Evolutionary conservation across 2,329 filamentous ascomycete genomes (phyloP), one percentile per base, ranked within the genome.

Genomic region (Fusarium marasasianum): DNA sequence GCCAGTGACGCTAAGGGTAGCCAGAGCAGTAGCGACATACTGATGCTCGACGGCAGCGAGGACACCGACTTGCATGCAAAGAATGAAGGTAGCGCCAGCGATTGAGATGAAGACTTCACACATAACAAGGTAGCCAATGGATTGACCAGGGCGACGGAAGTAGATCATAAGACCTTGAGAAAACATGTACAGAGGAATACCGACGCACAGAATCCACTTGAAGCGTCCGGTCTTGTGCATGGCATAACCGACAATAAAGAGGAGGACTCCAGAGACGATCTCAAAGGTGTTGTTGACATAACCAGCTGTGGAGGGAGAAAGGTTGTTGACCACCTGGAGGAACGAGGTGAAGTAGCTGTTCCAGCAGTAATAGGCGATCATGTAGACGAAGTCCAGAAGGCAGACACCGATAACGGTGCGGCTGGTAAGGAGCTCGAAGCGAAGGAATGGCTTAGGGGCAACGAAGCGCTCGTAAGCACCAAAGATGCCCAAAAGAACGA

Each of bases 391-490:
- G 7, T 81, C 76, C 9, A 86, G 74, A 44, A 82, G 64, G 68
- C 85, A 88, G 10, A 86, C 84, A 7, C 87, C 87, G 5, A 86
- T 73, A n/a, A 88, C 83, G 2, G 86, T 88, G 24, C 83, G 84
- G 65, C 87, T 83, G 17, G 80, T 81, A 68, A 90, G 81, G 63
- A 90, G 80, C 57, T 82, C 76, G 77, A 84, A 88, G 3, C 85
- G 87, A 17, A 93, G 84, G 80, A 92, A 88, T 26, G 87, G 87
- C 63, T 88, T 86, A 0, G 85, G 85, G 2, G 91, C 88, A 3
- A 75, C 26, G 55, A 82, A 90, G 20, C 81, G 85, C 80, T 93
- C 91, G 85, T 88, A 91, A 4, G 88, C 67, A 4, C 82, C 87
- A 59, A 92, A 90, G 12, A 81, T 77, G 8, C 82, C 78, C 6